Base-by-base conservation (phyloP, 345 rosid genomes). In the Lagerstroemia speciosa region DNA sequence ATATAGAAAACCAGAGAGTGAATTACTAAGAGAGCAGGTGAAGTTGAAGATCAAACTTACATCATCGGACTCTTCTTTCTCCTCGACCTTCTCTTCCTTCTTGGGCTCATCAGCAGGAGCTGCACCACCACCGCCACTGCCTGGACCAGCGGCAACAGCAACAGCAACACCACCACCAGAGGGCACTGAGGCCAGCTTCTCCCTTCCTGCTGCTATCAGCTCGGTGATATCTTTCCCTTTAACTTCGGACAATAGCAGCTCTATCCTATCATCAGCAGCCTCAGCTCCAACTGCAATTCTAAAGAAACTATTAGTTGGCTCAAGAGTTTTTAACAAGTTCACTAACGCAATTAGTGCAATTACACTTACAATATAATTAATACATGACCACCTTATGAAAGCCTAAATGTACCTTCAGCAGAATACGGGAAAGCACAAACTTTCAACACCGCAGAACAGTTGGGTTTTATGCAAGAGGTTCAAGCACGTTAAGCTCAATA, bases 101-200 rank as follows among this genome's bases (percentile, higher is more conserved):
- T 84, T 84, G 41, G 86, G 76, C 64, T 73, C 89, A 22, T 82
- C 85, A 9, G 87, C 89, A n/a, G 89, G 75, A 0, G 79, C 76
- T 3, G 83, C 86, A n/a, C n/a, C n/a, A n/a, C n/a, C n/a, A n/a
- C n/a, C n/a, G 0, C 40, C 88, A 30, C 69, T 75, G 2, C 78
- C 80, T 41, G 79, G 84, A 41, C 79, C 73, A 17, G 86, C 69
- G 0, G 83, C 80, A 65, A 81, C 80, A n/a, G 78, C 84, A 53
- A 71, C 76, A 26, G 45, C 90, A 64, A 89, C 93, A 50, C 92
- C 87, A 65, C 91, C 93, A 53, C 92, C 87, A 7, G 80, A 80
- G 2, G 96, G 96, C 0, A 87, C 91, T n/a, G 91, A 84, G 0
- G 96, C 90, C 70, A 89, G 73, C 78, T 89, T 89, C 78, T 84